Evolutionary conservation across 331 rosid species (phyloP), one percentile per base, ranked within the genome.

Genomic region (Spiraea crenata): DNA sequence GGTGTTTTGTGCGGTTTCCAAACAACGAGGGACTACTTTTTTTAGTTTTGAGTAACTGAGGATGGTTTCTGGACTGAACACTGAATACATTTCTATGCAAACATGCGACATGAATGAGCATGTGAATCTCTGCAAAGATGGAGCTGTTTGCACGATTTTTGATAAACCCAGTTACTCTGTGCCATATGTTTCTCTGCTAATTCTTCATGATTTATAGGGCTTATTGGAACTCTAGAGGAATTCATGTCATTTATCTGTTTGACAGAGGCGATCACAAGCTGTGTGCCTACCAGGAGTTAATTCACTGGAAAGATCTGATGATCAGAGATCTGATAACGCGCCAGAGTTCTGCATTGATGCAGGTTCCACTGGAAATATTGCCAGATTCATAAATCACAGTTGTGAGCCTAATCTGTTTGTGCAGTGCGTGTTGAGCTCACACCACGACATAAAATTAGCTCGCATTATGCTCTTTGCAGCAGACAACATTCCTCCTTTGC

Each of bases 291-390:
- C 84, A 20, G 73, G 78, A 62, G 76, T 35, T 10, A 16, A 67
- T 77, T 72, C 90, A 42, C 46, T 77, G 82, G 88, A 79, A 67
- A 86, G 86, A 58, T 78, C 47, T 55, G 95, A 87, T 74, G 93
- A 87, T 64, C 85, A 68, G 70, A 74, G 52, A 72, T 74, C 83
- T 38, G 99, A 93, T 65, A 81, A 74, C 45, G 81, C 45, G 8
- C 96, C 99, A 3, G 99, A 95, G 81, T 91, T 80, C 72, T 89
- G 97, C 74, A 83, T 95, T 57, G 99, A 95, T 76, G 99, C 99
- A n/a, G 96, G 96, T 56, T 77, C 85, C 17, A 82, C 81, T 6
- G 99, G 99, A 67, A 95, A 91, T 63, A 76, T 95, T 70, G 96
- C 98, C 39, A 77, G 99, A 70, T 95, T 91, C 57, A 91, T 95